These are phyloP conservation scores for Tetrapyrgos nigripes DNA, from an alignment of 1,284 basidiomycete genomes.

Conservation along the genomic window DNA sequence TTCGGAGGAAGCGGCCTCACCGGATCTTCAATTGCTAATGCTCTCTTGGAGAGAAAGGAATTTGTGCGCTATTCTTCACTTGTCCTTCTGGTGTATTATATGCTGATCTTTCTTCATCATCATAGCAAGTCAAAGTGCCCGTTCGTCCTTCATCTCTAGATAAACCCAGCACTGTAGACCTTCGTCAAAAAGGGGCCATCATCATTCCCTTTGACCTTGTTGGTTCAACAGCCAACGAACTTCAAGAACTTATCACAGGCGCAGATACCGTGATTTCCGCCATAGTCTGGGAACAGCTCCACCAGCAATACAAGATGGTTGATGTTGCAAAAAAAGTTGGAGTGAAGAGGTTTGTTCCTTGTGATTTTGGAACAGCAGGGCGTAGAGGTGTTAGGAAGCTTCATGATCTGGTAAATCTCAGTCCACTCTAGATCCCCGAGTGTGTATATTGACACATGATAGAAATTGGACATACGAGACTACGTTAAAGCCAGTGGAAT, in stretches of 20 bases:
- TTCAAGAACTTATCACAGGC: not conserved
- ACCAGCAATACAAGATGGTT: not conserved
- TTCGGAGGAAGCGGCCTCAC: constrained; percentile 1
- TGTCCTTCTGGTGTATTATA: not conserved
- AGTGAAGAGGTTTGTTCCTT: constrained; percentile 13
- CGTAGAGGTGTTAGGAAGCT: not conserved
- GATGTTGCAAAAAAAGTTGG: constrained; percentile 8
- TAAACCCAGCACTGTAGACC: constrained; percentile 4
- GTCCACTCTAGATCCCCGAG: not conserved
- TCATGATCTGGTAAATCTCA: constrained; percentile 1
- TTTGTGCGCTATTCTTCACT: not conserved
- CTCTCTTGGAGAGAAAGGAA: not conserved
- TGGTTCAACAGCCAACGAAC: not conserved
- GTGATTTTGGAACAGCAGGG: constrained; percentile 5
- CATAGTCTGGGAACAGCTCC: not conserved
- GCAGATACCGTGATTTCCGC: constrained; percentile 5
- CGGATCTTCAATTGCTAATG: not conserved
- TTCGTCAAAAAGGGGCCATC: not conserved
- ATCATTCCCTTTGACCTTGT: constrained; percentile 1
- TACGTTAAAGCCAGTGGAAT: constrained; percentile 12
- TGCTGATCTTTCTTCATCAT: too few species aligned
- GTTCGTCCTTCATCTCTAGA: constrained; percentile 4
- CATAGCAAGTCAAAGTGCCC: not conserved
- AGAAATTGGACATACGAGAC: constrained; percentile 17
- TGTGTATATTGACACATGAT: too few species aligned